These are phyloP conservation scores for Nicotiana obtusifolia DNA, from an alignment of 257 asterid species.

Conservation along the genomic window DNA sequence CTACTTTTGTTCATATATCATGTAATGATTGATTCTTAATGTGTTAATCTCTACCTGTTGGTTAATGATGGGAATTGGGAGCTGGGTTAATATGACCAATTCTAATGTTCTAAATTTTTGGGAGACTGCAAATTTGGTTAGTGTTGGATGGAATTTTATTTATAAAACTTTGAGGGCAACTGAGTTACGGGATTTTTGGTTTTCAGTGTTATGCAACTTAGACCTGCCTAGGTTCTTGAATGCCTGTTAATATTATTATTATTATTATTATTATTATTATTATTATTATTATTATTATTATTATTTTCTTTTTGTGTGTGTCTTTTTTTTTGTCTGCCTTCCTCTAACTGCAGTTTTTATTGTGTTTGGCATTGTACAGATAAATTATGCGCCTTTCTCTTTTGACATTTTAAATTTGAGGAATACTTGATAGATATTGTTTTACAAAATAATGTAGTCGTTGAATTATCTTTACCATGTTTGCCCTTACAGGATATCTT, in stretches of 20 bases:
- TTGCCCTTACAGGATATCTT: conserved; percentile 34
- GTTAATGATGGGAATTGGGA: neutral
- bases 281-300: no score
- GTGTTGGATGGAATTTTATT: neutral
- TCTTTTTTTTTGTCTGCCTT: neutral
- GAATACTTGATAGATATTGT: neutral
- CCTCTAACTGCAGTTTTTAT: neutral
- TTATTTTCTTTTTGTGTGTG: neutral
- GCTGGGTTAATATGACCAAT: neutral
- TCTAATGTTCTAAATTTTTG: neutral
- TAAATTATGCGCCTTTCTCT: neutral
- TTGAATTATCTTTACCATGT: neutral
- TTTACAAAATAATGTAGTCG: neutral
- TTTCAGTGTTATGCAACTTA: neutral
- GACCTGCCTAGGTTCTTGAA: neutral
- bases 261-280: no score
- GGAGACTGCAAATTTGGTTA: neutral
- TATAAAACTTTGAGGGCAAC: neutral
- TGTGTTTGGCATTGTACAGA: neutral
- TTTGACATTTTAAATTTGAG: neutral
- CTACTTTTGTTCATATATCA: neutral
- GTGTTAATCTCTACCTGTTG: neutral
- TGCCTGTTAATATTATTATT: neutral
- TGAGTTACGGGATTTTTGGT: neutral
- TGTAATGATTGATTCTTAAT: neutral